Percentiles rank a stretch among this genome's conserved stretches.
Conservation (phyloP, 352 stramenopile species). For the Plasmopara viticola region DNA sequence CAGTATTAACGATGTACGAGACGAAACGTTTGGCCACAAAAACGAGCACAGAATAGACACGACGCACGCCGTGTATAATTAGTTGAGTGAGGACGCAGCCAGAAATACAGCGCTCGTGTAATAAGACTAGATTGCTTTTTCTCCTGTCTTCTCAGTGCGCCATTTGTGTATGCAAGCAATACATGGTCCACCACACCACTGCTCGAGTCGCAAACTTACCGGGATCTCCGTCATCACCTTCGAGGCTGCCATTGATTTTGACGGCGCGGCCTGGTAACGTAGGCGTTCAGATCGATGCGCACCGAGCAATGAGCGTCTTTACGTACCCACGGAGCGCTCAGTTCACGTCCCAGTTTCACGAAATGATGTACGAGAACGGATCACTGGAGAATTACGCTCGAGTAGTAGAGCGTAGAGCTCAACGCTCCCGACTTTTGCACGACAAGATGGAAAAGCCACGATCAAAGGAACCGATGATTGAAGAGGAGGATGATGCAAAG, state of each 20-base stretch:
- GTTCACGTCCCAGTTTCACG: constrained; percentile 69
- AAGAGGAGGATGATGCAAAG: constrained; percentile 28
- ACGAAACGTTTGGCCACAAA: constrained; percentile 2
- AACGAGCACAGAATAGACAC: constrained; percentile 8
- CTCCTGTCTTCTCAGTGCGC: neutral
- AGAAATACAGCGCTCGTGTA: constrained; percentile 9
- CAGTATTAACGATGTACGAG: constrained; percentile 9
- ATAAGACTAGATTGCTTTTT: constrained; percentile 10
- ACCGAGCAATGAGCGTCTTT: constrained; percentile 52
- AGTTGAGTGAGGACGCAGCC: constrained; percentile 11
- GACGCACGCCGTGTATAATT: constrained; percentile 29
- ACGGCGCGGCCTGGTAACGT: constrained; percentile 63
- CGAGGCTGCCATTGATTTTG: constrained; percentile 44
- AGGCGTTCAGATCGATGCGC: constrained; percentile 70
- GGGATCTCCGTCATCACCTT: constrained; percentile 1
- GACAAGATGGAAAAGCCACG: constrained; percentile 45
- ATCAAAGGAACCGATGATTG: constrained; percentile 36
- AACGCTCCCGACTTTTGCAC: constrained; percentile 33
- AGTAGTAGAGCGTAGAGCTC: constrained; percentile 47
- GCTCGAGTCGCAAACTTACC: constrained; percentile 12
- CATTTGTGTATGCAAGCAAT: neutral
- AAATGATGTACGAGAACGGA: constrained; percentile 52
- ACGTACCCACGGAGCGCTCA: constrained; percentile 45
- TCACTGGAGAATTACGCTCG: constrained; percentile 69
- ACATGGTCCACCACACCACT: constrained; percentile 19